Evolutionary conservation across 257 asterid genomes (phyloP).

Genomic region (Fraxinus pennsylvanica): DNA sequence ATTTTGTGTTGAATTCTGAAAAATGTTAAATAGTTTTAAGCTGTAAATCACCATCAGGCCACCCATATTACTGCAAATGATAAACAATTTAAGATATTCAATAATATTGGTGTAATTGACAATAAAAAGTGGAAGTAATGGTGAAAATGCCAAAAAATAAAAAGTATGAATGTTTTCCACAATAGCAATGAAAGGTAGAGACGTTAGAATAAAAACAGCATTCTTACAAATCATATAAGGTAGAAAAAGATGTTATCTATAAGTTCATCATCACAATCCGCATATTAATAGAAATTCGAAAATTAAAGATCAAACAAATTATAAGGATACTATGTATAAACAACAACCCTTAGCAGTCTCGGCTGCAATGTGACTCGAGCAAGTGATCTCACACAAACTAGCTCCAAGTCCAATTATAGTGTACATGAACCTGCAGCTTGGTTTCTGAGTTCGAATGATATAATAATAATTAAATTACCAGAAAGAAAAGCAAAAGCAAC

Average conservation of each 20-base stretch:
- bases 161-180: too few relatives aligned
- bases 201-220: neutral
- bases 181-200: too few relatives aligned
- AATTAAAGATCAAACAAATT: neutral
- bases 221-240: neutral
- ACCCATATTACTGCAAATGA: neutral
- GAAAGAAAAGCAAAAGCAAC: neutral
- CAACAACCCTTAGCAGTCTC: constrained; percentile 70
- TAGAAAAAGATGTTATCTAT: neutral
- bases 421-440: constrained; percentile 58
- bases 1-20: neutral
- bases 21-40: neutral
- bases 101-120: neutral
- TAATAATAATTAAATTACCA: neutral
- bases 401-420: constrained; percentile 56
- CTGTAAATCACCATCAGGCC: neutral
- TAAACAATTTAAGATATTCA: neutral
- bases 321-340: constrained; percentile 64
- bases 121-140: too few relatives aligned
- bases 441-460: neutral
- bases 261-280: neutral
- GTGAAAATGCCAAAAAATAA: too few relatives aligned
- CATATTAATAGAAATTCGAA: neutral
- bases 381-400: constrained; percentile 47
- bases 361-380: constrained; percentile 71